Base-by-base conservation (phyloP, 2,329 filamentous ascomycete genomes). In the Diaporthe ilicicola region DNA sequence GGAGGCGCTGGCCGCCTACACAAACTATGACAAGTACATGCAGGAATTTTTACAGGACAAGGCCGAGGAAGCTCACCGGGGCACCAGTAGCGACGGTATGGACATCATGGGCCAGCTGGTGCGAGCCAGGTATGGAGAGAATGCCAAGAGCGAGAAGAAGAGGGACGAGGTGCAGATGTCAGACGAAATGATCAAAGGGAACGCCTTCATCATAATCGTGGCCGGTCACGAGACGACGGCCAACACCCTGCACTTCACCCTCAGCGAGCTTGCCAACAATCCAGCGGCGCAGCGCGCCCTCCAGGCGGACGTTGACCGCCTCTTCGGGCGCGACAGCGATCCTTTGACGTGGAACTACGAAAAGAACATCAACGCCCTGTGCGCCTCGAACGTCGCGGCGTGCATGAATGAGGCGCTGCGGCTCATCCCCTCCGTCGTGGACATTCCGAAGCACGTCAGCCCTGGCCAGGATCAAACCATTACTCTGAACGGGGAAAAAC, bases 221-320 rank as follows among this genome's bases (percentile, higher is more conserved):
- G 93, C 93, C 0, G 93, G 93, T 15, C 93, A 96, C 80, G 93
- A 96, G 80, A 95, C 93, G 1, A 92, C 92, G 2, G 93, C 93
- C 59, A 94, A 93, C 79, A 87, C 89, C 4, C 84, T 94, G 48
- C 91, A 95, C 81, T 94, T 93, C 78, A 86, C 90, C 2, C 81
- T 94, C 4, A 78, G 94, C 44, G 86, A 90, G 75, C 86, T 95
- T 7, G 93, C 93, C 17, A 87, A 89, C 75, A 87, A 91, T 75
- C 89, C 89, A 7, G 80, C 83, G 1, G 87, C 87, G 1, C 93
- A 96, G 77, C 86, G 88, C 29, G 84, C 84, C 8, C 81, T 95
- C 4, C 93, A 95, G 75, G 82, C 85, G 54, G 93, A 94, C 72
- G 81, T 96, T 32, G 90, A 94, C 77, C 81, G 82, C 17, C 87